These are phyloP conservation scores for Neodidymelliopsis sp. DNA, from an alignment of 2,329 filamentous ascomycete genomes.

Conservation along the genomic window DNA sequence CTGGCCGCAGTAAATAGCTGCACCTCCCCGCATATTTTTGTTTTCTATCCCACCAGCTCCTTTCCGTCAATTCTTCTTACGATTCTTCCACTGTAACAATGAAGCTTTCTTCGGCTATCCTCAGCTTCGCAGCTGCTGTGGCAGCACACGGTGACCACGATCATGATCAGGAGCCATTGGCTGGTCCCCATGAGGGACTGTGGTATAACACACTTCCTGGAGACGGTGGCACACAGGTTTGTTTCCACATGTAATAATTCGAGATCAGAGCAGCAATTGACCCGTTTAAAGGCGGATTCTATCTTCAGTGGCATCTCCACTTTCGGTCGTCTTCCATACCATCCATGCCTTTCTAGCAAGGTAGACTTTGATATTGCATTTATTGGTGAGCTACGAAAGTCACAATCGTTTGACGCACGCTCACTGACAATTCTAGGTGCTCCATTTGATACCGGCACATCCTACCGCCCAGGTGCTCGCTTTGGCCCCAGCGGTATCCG, in stretches of 20 bases:
- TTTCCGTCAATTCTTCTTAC: not conserved
- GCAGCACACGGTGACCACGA: slow-evolving; percentile 67
- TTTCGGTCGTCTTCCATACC: slow-evolving; percentile 80
- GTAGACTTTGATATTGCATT: slow-evolving; percentile 87
- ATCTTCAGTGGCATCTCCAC: slow-evolving; percentile 90
- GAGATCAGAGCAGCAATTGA: slow-evolving; percentile 21
- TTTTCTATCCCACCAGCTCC: slow-evolving; percentile 4
- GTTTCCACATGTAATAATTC: slow-evolving; percentile 16
- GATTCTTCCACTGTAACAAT: slow-evolving; percentile 24
- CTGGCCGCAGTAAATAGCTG: slow-evolving; percentile 32
- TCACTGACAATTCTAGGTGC: slow-evolving; percentile 61
- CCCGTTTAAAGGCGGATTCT: slow-evolving; percentile 71
- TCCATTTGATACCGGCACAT: slow-evolving; percentile 86
- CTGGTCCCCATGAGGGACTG: slow-evolving; percentile 74
- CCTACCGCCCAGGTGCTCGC: slow-evolving; percentile 81
- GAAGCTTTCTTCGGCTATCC: slow-evolving; percentile 36
- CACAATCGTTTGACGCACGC: too few relatives aligned
- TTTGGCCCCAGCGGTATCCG: slow-evolving; percentile 86
- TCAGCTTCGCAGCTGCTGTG: slow-evolving; percentile 58
- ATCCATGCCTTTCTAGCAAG: slow-evolving; percentile 74
- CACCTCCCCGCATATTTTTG: slow-evolving; percentile 15
- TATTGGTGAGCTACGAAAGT: slow-evolving; percentile 50
- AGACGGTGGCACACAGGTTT: slow-evolving; percentile 82
- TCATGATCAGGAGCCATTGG: slow-evolving; percentile 62
- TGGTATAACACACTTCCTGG: slow-evolving; percentile 87